Percentiles rank a stretch among this genome's conserved stretches.
These are phyloP conservation scores for Clarireedia homoeocarpa DNA, from an alignment of 2,329 filamentous ascomycete genomes.

Conservation along the genomic window DNA sequence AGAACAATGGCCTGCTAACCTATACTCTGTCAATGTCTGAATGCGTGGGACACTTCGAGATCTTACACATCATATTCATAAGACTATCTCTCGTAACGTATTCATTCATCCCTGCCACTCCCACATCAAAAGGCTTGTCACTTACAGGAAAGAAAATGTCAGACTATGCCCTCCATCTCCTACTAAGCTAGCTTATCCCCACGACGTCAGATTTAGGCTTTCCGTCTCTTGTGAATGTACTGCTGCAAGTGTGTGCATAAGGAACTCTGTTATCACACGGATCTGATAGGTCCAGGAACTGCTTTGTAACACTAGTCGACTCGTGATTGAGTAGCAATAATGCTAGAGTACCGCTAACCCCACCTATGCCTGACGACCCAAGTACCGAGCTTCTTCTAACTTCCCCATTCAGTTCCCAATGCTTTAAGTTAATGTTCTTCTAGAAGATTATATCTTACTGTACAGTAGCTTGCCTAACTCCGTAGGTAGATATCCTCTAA, in stretches of 20 bases:
- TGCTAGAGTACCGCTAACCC: not conserved
- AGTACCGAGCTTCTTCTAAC: not conserved
- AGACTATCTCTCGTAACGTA: no score
- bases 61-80: no score
- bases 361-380: not conserved
- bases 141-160: constrained; percentile 4
- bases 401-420: not conserved
- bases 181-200: not conserved
- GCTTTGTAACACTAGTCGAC: no score
- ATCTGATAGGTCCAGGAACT: constrained; percentile 1
- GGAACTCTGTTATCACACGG: constrained; percentile 3
- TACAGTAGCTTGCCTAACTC: no score
- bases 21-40: no score
- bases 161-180: not conserved
- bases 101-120: not conserved
- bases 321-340: no score
- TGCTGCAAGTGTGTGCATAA: constrained; percentile 7
- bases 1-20: not conserved
- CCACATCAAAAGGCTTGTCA: not conserved
- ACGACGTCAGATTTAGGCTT: constrained; percentile 3
- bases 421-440: not conserved
- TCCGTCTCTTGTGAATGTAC: not conserved
- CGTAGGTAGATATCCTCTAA: not conserved
- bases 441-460: not conserved
- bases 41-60: no score